A percentile compares a stretch with the other conserved stretches of the same genome.
These are phyloP conservation scores for Amylocystis lapponica DNA, from an alignment of 768 basidiomycete genomes.

Conservation along the genomic window DNA sequence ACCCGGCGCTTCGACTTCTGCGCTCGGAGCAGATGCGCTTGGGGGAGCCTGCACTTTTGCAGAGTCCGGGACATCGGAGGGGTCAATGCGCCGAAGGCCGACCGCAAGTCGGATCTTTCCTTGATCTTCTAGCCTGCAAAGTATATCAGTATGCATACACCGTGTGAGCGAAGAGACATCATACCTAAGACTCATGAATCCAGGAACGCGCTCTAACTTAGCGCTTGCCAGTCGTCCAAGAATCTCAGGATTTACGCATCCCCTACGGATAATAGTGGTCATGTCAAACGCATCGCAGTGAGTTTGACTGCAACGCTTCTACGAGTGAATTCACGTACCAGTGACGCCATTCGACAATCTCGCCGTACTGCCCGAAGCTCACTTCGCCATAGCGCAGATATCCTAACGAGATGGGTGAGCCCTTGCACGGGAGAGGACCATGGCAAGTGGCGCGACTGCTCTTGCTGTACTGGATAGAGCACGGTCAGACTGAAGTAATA, in stretches of 20 bases:
- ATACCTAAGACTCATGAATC: constrained; percentile 49
- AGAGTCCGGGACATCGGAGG: constrained; percentile 47
- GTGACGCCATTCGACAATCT: constrained; percentile 70
- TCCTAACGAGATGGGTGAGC: constrained; percentile 45
- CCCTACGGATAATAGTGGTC: constrained; percentile 46
- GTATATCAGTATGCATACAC: neutral
- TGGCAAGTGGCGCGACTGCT: constrained; percentile 65
- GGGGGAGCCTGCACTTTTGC: constrained; percentile 23
- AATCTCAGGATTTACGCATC: constrained; percentile 60
- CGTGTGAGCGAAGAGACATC: constrained; percentile 9
- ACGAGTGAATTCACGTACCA: constrained; percentile 42
- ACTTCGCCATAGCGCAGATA: constrained; percentile 62
- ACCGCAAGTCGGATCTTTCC: constrained; percentile 57
- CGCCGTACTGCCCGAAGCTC: constrained; percentile 40
- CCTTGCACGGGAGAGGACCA: constrained; percentile 55
- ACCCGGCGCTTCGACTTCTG: constrained; percentile 7
- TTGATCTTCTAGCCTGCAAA: constrained; percentile 51
- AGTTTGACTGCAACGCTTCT: constrained; percentile 3
- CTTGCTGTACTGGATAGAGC: constrained; percentile 55
- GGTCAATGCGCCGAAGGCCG: constrained; percentile 46
- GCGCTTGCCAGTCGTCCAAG: constrained; percentile 42
- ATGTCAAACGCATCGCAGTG: too few species aligned
- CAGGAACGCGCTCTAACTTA: constrained; percentile 38
- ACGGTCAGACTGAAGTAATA: neutral
- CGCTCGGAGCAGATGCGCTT: neutral